phyloP scores from a whole-genome alignment of 1,139 yeast species.

The Pichia sorboxylosa region DNA sequence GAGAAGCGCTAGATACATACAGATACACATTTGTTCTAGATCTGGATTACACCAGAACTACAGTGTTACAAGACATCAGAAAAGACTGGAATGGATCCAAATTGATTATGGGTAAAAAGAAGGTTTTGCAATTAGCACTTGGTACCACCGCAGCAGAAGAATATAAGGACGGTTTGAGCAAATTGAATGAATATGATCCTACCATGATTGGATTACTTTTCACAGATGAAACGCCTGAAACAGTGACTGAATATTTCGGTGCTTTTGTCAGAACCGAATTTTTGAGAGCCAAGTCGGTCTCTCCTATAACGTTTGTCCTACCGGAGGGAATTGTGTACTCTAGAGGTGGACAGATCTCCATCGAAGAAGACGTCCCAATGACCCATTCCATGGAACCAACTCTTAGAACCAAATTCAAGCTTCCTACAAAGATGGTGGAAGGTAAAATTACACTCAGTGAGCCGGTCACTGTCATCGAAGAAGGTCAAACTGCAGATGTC shows the following conservation, averaged over 20 bases:
- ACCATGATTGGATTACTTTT: conserved; percentile 84
- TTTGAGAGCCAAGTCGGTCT: conserved; percentile 76
- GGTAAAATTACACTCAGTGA: conserved; percentile 75
- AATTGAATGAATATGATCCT: conserved; percentile 43
- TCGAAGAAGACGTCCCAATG: conserved; percentile 92
- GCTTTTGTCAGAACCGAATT: conserved; percentile 72
- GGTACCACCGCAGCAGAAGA: conserved; percentile 85
- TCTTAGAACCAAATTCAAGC: conserved; percentile 73
- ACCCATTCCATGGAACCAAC: conserved; percentile 92
- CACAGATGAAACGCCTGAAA: conserved; percentile 76
- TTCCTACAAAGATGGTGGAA: conserved; percentile 81
- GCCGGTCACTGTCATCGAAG: conserved; percentile 68
- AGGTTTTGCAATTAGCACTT: conserved; percentile 83
- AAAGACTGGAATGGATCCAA: conserved; percentile 87
- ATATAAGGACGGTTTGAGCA: conserved; percentile 70
- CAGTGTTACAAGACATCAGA: conserved; percentile 87
- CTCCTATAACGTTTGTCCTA: conserved; percentile 73
- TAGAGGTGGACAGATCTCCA: conserved; percentile 85
- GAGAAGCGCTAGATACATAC: conserved; percentile 66
- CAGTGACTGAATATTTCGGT: conserved; percentile 74
- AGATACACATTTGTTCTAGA: conserved; percentile 76
- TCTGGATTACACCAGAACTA: conserved; percentile 90
- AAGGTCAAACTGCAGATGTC: conserved; percentile 76
- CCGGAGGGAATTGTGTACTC: conserved; percentile 90
- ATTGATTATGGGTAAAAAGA: conserved; percentile 80